phyloP scores from a whole-genome alignment of 148 eudicot genomes.

The Rhododendron henanense region DNA sequence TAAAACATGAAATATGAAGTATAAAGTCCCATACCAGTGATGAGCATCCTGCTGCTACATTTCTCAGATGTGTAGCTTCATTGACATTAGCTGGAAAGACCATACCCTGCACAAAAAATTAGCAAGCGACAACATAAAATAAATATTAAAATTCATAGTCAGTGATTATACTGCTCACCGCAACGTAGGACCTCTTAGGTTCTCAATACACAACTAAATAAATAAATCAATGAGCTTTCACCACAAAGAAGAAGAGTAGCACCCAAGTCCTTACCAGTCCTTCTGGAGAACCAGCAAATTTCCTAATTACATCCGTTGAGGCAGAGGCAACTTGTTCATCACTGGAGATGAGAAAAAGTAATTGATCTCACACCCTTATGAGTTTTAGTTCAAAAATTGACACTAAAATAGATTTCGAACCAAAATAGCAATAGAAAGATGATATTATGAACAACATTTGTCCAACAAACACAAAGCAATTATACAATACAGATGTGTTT shows the following conservation, averaged over 20 bases:
- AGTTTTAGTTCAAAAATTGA: neutral
- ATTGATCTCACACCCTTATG: neutral
- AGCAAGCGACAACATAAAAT: constrained; percentile 9
- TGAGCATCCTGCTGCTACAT: constrained; percentile 55
- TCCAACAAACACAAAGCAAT: neutral
- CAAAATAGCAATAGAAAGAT: neutral
- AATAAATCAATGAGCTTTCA: neutral
- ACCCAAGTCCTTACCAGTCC: constrained; percentile 55
- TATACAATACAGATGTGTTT: neutral
- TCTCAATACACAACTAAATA: neutral
- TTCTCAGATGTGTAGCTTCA: constrained; percentile 61
- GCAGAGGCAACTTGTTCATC: constrained; percentile 82
- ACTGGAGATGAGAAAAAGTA: constrained; percentile 35
- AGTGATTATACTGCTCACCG: neutral
- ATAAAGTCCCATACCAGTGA: constrained; percentile 54
- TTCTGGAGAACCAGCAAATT: constrained; percentile 52
- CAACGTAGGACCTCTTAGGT: neutral
- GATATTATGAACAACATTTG: neutral
- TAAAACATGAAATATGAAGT: constrained; percentile 1
- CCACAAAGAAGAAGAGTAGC: constrained; percentile 1
- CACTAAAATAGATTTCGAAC: neutral
- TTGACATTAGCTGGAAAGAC: constrained; percentile 59
- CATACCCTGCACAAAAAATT: constrained; percentile 42
- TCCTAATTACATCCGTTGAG: constrained; percentile 68
- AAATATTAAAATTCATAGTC: neutral